A percentile compares a stretch with the other conserved stretches of the same genome.
These are phyloP conservation scores for Xylaria hypoxylon DNA, from an alignment of 2,329 filamentous ascomycete species.

Conservation along the genomic window DNA sequence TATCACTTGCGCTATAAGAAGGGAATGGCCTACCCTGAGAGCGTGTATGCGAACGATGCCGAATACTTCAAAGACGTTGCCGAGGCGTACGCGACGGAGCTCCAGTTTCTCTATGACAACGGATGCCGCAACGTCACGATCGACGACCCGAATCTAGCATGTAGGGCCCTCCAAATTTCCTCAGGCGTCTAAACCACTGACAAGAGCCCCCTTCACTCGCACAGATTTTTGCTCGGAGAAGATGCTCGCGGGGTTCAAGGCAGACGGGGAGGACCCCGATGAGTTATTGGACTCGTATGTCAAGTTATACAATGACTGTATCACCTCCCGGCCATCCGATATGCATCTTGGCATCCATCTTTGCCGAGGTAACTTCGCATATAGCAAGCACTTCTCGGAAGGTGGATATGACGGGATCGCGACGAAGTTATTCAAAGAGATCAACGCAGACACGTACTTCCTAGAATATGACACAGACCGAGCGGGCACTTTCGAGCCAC, in stretches of 20 bases:
- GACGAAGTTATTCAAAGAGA: conserved; percentile 71
- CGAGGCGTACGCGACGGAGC: conserved; percentile 67
- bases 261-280: conserved; percentile 75
- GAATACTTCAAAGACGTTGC: conserved; percentile 75
- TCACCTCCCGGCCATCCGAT: conserved; percentile 72
- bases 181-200: conserved; percentile 7
- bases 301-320: conserved; percentile 79
- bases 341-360: conserved; percentile 83
- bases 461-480: conserved; percentile 76
- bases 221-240: conserved; percentile 79
- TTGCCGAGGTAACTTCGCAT: conserved; percentile 76
- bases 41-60: conserved; percentile 67
- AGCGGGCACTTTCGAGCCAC: conserved; percentile 73
- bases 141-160: conserved; percentile 74
- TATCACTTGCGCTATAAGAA: conserved; percentile 69
- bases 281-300: conserved; percentile 81
- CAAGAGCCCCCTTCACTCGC: background rate
- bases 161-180: conserved; percentile 56
- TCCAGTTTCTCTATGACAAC: conserved; percentile 70
- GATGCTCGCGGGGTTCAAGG: conserved; percentile 78
- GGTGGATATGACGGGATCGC: conserved; percentile 76
- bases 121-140: conserved; percentile 74
- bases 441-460: conserved; percentile 75
- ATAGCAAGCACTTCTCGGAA: conserved; percentile 74
- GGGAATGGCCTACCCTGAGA: conserved; percentile 66